Conservation (phyloP, 2,329 filamentous ascomycete genomes). For the Calonectria hongkongensis region DNA sequence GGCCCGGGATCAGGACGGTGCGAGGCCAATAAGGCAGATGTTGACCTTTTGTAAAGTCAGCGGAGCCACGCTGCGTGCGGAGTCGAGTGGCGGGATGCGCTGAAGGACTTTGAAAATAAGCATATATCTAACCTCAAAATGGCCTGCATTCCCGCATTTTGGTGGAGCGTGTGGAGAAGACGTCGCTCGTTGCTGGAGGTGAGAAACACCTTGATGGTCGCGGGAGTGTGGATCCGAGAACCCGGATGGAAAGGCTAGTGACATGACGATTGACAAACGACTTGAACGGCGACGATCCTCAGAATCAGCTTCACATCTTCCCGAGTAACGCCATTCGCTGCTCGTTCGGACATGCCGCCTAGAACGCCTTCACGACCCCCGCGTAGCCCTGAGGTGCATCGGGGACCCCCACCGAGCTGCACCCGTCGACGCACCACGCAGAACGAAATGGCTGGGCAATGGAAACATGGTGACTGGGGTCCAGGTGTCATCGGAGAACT, state of each 20-base stretch:
- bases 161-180: slow-evolving; percentile 32
- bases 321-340: slow-evolving; percentile 32
- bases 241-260: slow-evolving; percentile 49
- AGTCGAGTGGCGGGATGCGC: slow-evolving; percentile 13
- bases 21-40: slow-evolving; percentile 26
- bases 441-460: background rate
- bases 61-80: background rate
- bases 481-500: background rate
- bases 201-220: slow-evolving; percentile 52
- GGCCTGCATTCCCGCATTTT: slow-evolving; percentile 31
- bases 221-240: slow-evolving; percentile 46
- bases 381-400: slow-evolving; percentile 18
- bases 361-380: slow-evolving; percentile 2
- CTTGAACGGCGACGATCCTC: slow-evolving; percentile 4
- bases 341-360: slow-evolving; percentile 17
- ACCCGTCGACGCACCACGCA: background rate
- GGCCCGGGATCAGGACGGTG: background rate
- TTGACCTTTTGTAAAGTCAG: slow-evolving; percentile 6
- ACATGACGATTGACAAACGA: slow-evolving; percentile 28
- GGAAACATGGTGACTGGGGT: background rate
- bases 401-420: slow-evolving; percentile 1
- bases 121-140: slow-evolving; percentile 53
- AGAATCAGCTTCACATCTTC: background rate
- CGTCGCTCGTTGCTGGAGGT: background rate
- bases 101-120: slow-evolving; percentile 46